Conservation (phyloP, 2,329 filamentous ascomycete genomes). For the Colletotrichum filicis region DNA sequence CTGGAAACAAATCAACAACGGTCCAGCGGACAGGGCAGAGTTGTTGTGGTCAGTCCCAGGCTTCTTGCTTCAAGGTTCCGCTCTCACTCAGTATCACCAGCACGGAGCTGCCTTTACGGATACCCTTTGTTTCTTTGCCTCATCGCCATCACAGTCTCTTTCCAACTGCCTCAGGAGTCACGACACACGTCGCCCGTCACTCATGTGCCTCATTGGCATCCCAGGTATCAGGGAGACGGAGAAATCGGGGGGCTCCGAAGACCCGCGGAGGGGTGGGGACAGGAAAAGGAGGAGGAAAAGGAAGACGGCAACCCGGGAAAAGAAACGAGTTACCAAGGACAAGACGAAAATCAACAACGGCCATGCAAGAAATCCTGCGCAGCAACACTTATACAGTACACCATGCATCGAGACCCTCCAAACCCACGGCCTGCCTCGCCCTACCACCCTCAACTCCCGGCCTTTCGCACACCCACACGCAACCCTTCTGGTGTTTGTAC, state of each 20-base stretch:
- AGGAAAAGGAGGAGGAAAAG: background rate
- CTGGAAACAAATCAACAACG: constrained; percentile 14
- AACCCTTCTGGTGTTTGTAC: background rate
- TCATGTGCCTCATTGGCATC: background rate
- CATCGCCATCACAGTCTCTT: background rate
- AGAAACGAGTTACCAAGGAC: constrained; percentile 11
- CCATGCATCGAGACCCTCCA: background rate
- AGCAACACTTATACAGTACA: background rate
- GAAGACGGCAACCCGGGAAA: constrained; percentile 1
- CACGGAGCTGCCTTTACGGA: background rate
- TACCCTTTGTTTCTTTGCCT: background rate
- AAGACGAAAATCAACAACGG: constrained; percentile 9
- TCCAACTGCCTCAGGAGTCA: background rate
- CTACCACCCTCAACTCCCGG: constrained; percentile 19
- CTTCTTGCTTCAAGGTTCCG: background rate
- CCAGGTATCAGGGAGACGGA: background rate
- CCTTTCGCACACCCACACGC: background rate
- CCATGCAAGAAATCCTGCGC: constrained; percentile 24
- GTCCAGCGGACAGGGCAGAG: background rate
- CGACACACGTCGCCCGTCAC: background rate
- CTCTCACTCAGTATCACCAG: background rate
- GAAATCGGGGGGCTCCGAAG: background rate
- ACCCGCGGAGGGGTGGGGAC: background rate
- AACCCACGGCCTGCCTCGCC: constrained; percentile 4
- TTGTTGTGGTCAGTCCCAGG: background rate